Evolutionary conservation across 2,329 filamentous ascomycete species (phyloP), one percentile per base, ranked within the genome.

Genomic region (Phaeomoniella chlamydospora): DNA sequence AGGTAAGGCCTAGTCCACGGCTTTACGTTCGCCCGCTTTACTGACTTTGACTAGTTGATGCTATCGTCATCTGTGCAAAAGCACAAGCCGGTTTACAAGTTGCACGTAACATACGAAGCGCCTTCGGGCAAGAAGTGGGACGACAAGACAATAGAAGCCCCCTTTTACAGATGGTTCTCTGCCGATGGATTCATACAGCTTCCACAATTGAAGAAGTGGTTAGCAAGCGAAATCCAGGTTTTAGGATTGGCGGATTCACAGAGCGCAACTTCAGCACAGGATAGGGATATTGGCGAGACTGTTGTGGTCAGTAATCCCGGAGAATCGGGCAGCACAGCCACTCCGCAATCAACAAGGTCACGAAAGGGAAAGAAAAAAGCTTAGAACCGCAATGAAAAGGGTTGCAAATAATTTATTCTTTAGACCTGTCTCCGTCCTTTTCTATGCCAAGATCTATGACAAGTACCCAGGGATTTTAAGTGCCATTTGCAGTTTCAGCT

Each of bases 41-140:
- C 37, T 37, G 22, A 29, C 22, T 18, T 15, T n/a, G 17, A 31
- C 33, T 44, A 90, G 79, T 70, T 94, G 52, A 72, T 72, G 12
- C 77, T 96, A 45, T 66, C 71, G 2, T 83, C 77, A 29, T 72
- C 70, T 2, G 76, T 74, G 1, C 78, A 80, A 51, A 94, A 94
- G 56, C 74, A 87, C 58, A 71, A 78, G 29, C 84, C 86, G 1
- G 70, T 76, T 31, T 98, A 98, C 65, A 71, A 81, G 50, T 62
- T 94, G 41, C 74, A 70, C 31, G 67, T 94, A 35, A 48, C 45
- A 17, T 63, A 63, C 39, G 55, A 53, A 12, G 57, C 58, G 10
- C 47, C 57, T n/a, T 40, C 51, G 1, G 52, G 52, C 15, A 59
- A 59, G 45, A 47, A 57, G 15, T 46, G 56, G 35, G 52, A 62